A percentile compares a stretch with the other conserved stretches of the same genome.
Conservation (phyloP, 495 filamentous ascomycete species). For the Trypethelium eluteriae region DNA sequence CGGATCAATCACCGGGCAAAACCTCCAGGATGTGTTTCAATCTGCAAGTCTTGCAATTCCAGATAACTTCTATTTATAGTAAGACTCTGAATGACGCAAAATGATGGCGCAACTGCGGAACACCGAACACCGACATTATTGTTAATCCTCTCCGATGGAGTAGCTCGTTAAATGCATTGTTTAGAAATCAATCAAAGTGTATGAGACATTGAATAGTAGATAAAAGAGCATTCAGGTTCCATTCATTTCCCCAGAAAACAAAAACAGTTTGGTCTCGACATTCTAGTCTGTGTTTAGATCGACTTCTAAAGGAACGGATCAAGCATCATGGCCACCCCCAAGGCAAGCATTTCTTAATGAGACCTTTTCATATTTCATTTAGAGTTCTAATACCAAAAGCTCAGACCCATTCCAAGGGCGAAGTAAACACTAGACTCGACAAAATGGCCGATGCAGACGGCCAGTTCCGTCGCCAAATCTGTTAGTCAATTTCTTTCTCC, state of each 20-base stretch:
- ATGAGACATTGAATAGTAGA: too few species aligned
- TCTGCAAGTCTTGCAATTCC: too few species aligned
- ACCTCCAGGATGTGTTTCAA: too few species aligned
- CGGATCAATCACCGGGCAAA: too few species aligned
- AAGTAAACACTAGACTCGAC: not conserved
- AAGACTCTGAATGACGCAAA: too few species aligned
- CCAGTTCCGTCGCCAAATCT: slow-evolving; percentile 16
- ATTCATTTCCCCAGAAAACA: too few species aligned
- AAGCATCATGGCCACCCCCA: slow-evolving; percentile 3
- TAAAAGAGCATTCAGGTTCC: too few species aligned
- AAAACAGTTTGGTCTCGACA: too few species aligned
- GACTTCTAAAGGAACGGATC: too few species aligned
- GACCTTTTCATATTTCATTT: not conserved
- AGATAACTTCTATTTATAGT: too few species aligned
- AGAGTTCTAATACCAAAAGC: not conserved
- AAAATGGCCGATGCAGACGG: slow-evolving; percentile 12
- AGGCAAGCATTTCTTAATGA: not conserved
- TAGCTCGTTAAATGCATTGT: not conserved
- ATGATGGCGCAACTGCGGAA: not conserved
- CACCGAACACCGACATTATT: not conserved
- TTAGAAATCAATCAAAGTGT: not conserved
- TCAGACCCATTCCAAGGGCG: not conserved
- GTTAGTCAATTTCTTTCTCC: not conserved
- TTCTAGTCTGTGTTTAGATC: too few species aligned
- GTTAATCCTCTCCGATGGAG: not conserved